These are phyloP conservation scores for Byssochlamys sp. DNA, from an alignment of 2,329 filamentous ascomycete genomes.

Conservation along the genomic window DNA sequence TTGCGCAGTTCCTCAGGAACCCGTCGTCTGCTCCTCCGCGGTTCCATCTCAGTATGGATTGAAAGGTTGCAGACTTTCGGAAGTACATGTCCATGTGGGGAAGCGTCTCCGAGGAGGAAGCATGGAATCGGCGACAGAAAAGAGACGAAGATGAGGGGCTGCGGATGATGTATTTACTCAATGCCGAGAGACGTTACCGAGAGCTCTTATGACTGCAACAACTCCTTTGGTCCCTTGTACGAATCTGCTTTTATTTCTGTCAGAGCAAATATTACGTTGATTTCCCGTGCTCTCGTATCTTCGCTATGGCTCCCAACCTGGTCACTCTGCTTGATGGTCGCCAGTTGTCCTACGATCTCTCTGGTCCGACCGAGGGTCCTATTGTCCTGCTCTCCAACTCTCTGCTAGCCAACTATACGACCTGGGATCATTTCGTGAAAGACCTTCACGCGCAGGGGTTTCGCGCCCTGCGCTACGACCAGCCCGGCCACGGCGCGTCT, in stretches of 20 bases:
- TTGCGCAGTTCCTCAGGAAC: conserved; percentile 29
- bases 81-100: not conserved
- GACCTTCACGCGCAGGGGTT: conserved; percentile 27
- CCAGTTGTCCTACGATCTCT: conserved; percentile 7
- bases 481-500: conserved; percentile 37
- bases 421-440: conserved; percentile 33
- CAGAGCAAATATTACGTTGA: not conserved
- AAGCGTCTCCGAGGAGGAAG: not conserved
- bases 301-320: not conserved
- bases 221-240: not conserved
- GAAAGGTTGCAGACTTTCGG: not conserved
- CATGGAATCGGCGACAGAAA: not conserved
- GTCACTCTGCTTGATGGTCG: not conserved
- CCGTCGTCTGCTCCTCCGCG: conserved; percentile 11
- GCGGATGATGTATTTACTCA: not conserved
- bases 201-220: not conserved
- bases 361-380: conserved; percentile 14
- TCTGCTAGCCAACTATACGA: conserved; percentile 25
- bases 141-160: not conserved
- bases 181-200: not conserved
- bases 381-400: conserved; percentile 35
- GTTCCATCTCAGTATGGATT: not conserved
- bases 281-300: not conserved
- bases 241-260: not conserved
- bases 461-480: conserved; percentile 36